Percentiles rank a stretch among this genome's conserved stretches.
These are phyloP conservation scores for Gloeostereum incarnatum DNA, from an alignment of 768 basidiomycete species.

Conservation along the genomic window DNA sequence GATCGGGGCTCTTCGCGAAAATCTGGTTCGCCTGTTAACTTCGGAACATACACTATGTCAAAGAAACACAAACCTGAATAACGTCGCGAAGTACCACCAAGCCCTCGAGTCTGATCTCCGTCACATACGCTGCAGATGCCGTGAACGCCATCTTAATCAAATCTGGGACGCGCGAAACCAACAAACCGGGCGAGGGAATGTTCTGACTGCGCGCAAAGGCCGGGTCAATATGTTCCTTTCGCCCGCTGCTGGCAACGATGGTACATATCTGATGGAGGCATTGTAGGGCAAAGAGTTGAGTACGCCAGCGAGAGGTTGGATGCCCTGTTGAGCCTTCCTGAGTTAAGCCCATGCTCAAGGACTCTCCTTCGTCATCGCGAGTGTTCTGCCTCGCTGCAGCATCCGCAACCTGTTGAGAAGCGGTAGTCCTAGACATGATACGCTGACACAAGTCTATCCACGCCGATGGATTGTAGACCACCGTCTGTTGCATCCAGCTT, in stretches of 20 bases:
- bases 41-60: not conserved
- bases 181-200: constrained; percentile 46
- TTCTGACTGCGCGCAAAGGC: constrained; percentile 56
- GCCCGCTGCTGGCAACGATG: constrained; percentile 61
- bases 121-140: constrained; percentile 92
- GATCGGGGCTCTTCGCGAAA: constrained; percentile 82
- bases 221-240: constrained; percentile 79
- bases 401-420: constrained; percentile 65
- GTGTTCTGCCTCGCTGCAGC: constrained; percentile 43
- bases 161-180: constrained; percentile 84
- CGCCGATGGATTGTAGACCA: constrained; percentile 84
- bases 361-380: constrained; percentile 91
- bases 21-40: constrained; percentile 58
- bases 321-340: constrained; percentile 31
- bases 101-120: constrained; percentile 89
- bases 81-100: constrained; percentile 85
- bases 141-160: constrained; percentile 98
- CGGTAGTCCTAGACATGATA: constrained; percentile 93
- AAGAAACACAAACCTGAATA: constrained; percentile 57
- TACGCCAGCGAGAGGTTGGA: constrained; percentile 84
- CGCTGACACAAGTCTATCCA: constrained; percentile 98
- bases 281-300: constrained; percentile 88
- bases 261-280: constrained; percentile 87
- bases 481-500: constrained; percentile 94
- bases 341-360: constrained; percentile 61